Percentiles rank a stretch among this genome's conserved stretches.
phyloP scores from a whole-genome alignment of 345 rosid species.

The Balakata baccata region DNA sequence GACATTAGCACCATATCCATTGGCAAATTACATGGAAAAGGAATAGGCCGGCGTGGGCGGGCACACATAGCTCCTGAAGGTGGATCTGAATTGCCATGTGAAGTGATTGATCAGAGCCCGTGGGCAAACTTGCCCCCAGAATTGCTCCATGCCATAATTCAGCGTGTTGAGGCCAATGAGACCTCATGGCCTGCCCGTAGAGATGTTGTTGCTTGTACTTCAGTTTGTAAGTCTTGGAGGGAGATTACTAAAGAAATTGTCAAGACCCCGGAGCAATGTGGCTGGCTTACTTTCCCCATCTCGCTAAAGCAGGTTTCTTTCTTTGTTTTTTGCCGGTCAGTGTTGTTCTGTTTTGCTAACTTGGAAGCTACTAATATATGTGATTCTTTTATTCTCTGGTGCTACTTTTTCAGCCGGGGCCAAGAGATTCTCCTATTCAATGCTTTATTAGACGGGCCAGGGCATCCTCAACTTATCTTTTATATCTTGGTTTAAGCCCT shows the following conservation, averaged over 20 bases:
- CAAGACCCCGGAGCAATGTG: conserved; percentile 60
- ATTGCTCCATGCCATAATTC: conserved; percentile 66
- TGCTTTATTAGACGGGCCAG: conserved; percentile 85
- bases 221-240: conserved; percentile 87
- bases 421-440: conserved; percentile 74
- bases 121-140: conserved; percentile 94
- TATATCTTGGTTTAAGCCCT: conserved; percentile 82
- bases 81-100: conserved; percentile 21
- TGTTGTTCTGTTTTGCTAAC: background rate
- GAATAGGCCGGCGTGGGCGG: conserved; percentile 40
- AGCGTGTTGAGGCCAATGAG: conserved; percentile 51
- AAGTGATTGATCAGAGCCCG: conserved; percentile 34
- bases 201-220: conserved; percentile 80
- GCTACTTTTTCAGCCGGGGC: conserved; percentile 63
- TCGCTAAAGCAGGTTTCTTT: conserved; percentile 72
- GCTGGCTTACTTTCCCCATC: conserved; percentile 73
- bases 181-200: conserved; percentile 74
- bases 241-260: conserved; percentile 59
- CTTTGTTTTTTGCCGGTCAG: background rate
- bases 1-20: conserved; percentile 35
- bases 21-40: conserved; percentile 31
- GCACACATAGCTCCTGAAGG: conserved; percentile 67
- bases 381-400: conserved; percentile 9
- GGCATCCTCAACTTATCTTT: conserved; percentile 55
- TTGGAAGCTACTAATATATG: background rate